A percentile compares a stretch with the other conserved stretches of the same genome.
Evolutionary conservation across 306 rosid genomes (phyloP).

Genomic region (Quercus variabilis): DNA sequence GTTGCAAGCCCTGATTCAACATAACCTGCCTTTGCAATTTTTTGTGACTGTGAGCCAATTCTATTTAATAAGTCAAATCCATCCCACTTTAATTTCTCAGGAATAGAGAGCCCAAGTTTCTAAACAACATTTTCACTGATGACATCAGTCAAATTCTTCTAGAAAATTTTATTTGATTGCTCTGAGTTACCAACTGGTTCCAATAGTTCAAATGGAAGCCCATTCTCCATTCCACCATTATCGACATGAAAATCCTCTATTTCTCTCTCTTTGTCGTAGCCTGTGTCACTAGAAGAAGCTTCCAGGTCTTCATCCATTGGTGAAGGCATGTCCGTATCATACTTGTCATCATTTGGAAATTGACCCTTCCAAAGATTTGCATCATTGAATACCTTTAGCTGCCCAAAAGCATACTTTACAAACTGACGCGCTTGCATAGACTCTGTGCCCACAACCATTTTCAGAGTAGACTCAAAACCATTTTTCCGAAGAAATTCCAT

Average conservation of each 20-base stretch:
- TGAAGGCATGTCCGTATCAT: conserved; percentile 32
- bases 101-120: conserved; percentile 70
- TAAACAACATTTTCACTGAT: conserved; percentile 66
- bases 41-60: conserved; percentile 72
- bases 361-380: conserved; percentile 41
- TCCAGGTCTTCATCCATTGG: conserved; percentile 25
- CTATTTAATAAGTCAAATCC: conserved; percentile 72
- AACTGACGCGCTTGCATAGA: conserved; percentile 83
- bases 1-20: conserved; percentile 89
- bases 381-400: conserved; percentile 70
- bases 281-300: conserved; percentile 26
- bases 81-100: conserved; percentile 85
- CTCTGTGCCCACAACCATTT: conserved; percentile 66
- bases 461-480: conserved; percentile 71
- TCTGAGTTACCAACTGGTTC: conserved; percentile 32
- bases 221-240: conserved; percentile 36
- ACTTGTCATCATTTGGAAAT: conserved; percentile 27
- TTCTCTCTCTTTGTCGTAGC: conserved; percentile 18
- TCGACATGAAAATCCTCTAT: conserved; percentile 28
- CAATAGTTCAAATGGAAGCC: conserved; percentile 28
- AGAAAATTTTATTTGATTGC: conserved; percentile 61
- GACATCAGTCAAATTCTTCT: conserved; percentile 68
- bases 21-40: conserved; percentile 65
- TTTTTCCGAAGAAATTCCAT: conserved; percentile 64
- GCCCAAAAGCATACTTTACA: conserved; percentile 92